Evolutionary conservation across 345 rosid species (phyloP).

Genomic region (Eucalyptus erythrocorys): DNA sequence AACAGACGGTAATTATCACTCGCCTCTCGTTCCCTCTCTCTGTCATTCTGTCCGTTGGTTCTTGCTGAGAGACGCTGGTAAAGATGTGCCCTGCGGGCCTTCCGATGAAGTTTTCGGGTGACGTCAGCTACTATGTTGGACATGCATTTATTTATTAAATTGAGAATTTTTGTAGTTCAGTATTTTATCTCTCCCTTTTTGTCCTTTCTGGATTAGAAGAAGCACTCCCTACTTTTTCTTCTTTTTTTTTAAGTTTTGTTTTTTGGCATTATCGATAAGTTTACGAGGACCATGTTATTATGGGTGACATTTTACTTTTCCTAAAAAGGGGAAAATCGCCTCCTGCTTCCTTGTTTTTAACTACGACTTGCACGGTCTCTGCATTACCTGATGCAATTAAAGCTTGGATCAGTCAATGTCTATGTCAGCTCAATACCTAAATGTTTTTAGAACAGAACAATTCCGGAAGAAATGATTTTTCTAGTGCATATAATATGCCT

Average conservation of each 20-base stretch:
- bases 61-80: neutral
- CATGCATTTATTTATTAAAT: neutral
- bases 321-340: neutral
- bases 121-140: neutral
- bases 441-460: neutral
- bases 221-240: neutral
- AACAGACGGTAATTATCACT: conserved; percentile 24
- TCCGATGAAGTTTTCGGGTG: neutral
- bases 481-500: neutral
- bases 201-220: neutral
- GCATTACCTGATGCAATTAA: neutral
- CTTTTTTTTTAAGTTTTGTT: neutral
- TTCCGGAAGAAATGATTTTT: neutral
- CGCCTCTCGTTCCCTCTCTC: neutral
- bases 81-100: neutral
- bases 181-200: neutral
- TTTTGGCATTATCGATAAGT: neutral
- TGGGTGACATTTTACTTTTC: neutral
- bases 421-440: neutral
- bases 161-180: neutral
- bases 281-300: neutral
- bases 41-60: neutral
- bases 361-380: neutral
- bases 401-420: neutral
- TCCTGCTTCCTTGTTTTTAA: neutral